phyloP scores from a whole-genome alignment of 31 red algal genomes.

The Endocladia muricata region DNA sequence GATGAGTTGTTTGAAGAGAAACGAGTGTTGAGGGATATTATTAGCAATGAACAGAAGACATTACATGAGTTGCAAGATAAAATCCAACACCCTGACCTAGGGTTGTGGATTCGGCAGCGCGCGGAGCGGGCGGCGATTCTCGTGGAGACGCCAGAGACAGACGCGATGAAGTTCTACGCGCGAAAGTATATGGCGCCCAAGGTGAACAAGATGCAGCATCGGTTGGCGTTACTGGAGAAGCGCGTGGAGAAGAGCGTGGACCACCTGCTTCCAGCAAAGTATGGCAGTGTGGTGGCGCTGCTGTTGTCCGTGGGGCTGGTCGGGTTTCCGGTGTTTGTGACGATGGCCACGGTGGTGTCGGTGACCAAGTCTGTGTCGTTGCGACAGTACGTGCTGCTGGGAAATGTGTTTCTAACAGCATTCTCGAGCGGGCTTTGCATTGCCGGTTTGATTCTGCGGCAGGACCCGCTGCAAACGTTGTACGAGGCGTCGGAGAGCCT shows the following conservation, averaged over 20 bases:
- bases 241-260: slow-evolving; percentile 55
- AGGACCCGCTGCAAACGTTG: slow-evolving; percentile 70
- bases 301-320: slow-evolving; percentile 37
- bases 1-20: slow-evolving; percentile 73
- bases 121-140: slow-evolving; percentile 50
- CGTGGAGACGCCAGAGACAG: slow-evolving; percentile 55
- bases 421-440: slow-evolving; percentile 46
- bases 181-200: slow-evolving; percentile 61
- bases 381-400: slow-evolving; percentile 65
- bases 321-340: slow-evolving; percentile 69
- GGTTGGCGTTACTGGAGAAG: slow-evolving; percentile 43
- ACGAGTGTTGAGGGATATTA: slow-evolving; percentile 38
- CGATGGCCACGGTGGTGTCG: slow-evolving; percentile 36
- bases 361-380: slow-evolving; percentile 50
- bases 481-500: slow-evolving; percentile 53
- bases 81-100: slow-evolving; percentile 69
- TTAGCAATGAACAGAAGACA: slow-evolving; percentile 37
- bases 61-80: slow-evolving; percentile 54
- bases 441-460: slow-evolving; percentile 36
- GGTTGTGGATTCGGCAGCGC: slow-evolving; percentile 54
- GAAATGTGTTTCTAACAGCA: slow-evolving; percentile 63
- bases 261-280: slow-evolving; percentile 47
- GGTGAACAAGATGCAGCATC: slow-evolving; percentile 52
- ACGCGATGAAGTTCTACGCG: slow-evolving; percentile 70
- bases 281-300: slow-evolving; percentile 62